phyloP scores from a whole-genome alignment of 1,284 basidiomycete species.

The Heterobasidion irregulare region DNA sequence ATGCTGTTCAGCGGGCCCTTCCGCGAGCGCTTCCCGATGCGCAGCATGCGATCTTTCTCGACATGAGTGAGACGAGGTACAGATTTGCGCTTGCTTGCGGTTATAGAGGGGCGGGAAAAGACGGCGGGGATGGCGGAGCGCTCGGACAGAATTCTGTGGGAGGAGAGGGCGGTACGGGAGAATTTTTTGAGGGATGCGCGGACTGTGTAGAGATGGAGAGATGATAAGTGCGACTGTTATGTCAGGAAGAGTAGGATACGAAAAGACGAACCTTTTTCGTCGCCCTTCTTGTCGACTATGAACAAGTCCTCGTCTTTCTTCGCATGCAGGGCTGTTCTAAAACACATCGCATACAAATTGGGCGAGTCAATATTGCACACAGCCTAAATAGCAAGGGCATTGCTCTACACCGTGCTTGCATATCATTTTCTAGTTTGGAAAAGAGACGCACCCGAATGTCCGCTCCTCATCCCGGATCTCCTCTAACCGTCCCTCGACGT shows the following conservation, averaged over 20 bases:
- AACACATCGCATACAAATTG: slow-evolving; percentile 4
- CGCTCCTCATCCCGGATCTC: slow-evolving; percentile 70
- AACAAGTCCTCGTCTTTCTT: slow-evolving; percentile 71
- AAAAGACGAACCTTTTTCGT: slow-evolving; percentile 53
- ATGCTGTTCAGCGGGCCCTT: slow-evolving; percentile 66
- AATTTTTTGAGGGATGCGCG: slow-evolving; percentile 48
- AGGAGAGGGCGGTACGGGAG: slow-evolving; percentile 53
- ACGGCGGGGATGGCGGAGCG: slow-evolving; percentile 85
- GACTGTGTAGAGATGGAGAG: slow-evolving; percentile 28
- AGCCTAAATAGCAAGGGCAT: not conserved
- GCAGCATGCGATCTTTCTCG: slow-evolving; percentile 69
- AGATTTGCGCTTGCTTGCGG: slow-evolving; percentile 22
- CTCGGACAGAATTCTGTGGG: slow-evolving; percentile 75
- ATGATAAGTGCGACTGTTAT: not conserved
- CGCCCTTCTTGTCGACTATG: slow-evolving; percentile 71
- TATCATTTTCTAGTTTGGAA: slow-evolving; percentile 2
- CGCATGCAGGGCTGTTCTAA: slow-evolving; percentile 51
- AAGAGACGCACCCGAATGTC: slow-evolving; percentile 54
- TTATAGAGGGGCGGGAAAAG: slow-evolving; percentile 32
- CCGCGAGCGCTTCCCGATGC: slow-evolving; percentile 62
- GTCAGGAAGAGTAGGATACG: not conserved
- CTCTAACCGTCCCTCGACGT: slow-evolving; percentile 71
- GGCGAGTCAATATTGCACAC: not conserved
- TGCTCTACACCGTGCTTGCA: not conserved
- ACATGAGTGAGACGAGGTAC: slow-evolving; percentile 32